Conservation (phyloP, 768 basidiomycete species). For the Dentipellis fragilis region DNA sequence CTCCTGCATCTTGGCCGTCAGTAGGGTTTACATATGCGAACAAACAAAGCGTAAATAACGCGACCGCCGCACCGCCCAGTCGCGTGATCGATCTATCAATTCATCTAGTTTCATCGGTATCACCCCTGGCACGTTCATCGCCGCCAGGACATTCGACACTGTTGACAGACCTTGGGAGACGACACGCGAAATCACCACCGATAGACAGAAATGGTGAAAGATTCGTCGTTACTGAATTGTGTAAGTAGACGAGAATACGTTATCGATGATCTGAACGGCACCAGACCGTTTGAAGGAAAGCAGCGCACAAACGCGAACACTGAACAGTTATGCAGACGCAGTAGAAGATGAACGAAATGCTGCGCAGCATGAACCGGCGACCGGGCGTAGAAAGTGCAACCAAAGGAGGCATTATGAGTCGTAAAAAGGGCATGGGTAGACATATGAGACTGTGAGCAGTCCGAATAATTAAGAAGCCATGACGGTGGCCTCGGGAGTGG, state of each 20-base stretch:
- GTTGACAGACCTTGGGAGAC: background rate
- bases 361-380: background rate
- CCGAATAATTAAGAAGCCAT: constrained; percentile 9
- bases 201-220: background rate
- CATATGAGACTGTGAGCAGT: background rate
- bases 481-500: constrained; percentile 10
- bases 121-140: background rate
- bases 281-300: constrained; percentile 30
- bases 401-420: constrained; percentile 14
- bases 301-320: constrained; percentile 17
- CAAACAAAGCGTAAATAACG: background rate
- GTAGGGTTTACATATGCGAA: background rate
- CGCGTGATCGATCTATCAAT: background rate
- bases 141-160: too few relatives aligned
- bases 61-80: background rate
- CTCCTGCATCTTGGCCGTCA: constrained; percentile 34
- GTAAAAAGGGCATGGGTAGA: constrained; percentile 4
- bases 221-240: background rate
- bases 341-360: constrained; percentile 21
- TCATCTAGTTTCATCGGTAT: background rate
- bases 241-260: constrained; percentile 13
- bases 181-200: background rate
- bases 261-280: constrained; percentile 27
- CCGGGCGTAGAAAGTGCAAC: constrained; percentile 1
- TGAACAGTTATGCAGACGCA: constrained; percentile 2